Conservation (phyloP, 1,284 basidiomycete species). For the Papiliotrema flavescens region DNA sequence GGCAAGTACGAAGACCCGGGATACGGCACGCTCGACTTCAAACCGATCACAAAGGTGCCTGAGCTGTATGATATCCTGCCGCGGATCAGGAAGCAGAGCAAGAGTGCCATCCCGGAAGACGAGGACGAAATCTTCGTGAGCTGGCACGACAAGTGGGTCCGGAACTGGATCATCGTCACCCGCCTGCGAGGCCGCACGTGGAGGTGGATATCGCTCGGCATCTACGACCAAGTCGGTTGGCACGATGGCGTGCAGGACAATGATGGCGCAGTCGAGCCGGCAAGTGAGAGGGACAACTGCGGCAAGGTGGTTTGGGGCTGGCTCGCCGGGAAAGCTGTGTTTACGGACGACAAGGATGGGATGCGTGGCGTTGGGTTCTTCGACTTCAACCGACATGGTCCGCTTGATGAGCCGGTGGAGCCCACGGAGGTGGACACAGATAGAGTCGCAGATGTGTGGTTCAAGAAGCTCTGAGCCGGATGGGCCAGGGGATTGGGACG, state of each 20-base stretch:
- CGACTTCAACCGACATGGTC: too few relatives aligned
- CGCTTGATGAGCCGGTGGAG: too few relatives aligned
- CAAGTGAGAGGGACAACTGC: neutral
- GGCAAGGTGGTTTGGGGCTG: neutral
- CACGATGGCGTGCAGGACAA: neutral
- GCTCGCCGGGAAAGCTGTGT: neutral
- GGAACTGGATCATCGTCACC: neutral
- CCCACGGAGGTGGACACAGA: too few relatives aligned
- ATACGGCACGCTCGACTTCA: neutral
- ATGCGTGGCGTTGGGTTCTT: too few relatives aligned
- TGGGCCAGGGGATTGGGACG: too few relatives aligned
- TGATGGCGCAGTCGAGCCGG: neutral
- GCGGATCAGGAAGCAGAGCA: neutral
- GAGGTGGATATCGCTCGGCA: neutral
- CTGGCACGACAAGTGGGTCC: neutral
- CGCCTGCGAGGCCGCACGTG: neutral
- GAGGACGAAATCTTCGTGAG: neutral
- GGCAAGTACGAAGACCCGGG: neutral
- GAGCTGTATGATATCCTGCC: neutral
- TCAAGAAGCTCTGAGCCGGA: too few relatives aligned
- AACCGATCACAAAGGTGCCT: neutral
- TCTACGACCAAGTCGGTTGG: neutral
- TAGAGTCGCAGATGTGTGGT: too few relatives aligned
- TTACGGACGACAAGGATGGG: neutral
- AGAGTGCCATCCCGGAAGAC: neutral